These are phyloP conservation scores for Staphylotrichum tortipilum DNA, from an alignment of 495 filamentous ascomycete species.

Conservation along the genomic window DNA sequence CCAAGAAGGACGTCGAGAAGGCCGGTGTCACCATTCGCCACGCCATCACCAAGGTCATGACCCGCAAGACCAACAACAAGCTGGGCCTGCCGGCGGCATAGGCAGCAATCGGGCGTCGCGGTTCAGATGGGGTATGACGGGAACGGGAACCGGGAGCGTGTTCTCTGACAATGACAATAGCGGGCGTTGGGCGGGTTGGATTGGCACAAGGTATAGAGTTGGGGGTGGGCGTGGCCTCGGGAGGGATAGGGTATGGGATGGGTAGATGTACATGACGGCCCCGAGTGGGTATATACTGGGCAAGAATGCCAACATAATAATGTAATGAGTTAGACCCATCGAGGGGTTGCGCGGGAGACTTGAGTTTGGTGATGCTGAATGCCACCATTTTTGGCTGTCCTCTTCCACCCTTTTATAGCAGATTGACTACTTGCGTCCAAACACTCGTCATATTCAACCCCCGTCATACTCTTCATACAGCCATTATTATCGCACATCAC, in stretches of 20 bases:
- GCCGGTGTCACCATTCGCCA: constrained; percentile 81
- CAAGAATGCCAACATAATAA: constrained; percentile 1
- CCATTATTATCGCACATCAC: too few species aligned
- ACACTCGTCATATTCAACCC: too few species aligned
- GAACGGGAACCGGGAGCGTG: too few species aligned
- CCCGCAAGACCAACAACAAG: constrained; percentile 39
- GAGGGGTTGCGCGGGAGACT: neutral
- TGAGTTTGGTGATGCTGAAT: neutral
- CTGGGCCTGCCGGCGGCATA: constrained; percentile 21
- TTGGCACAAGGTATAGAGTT: neutral
- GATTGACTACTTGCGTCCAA: too few species aligned
- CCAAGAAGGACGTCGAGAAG: constrained; percentile 91
- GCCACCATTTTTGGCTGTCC: too few species aligned
- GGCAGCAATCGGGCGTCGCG: neutral
- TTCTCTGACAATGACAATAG: too few species aligned
- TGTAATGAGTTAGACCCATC: neutral
- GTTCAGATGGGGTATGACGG: neutral
- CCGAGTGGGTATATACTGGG: neutral
- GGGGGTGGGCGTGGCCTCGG: neutral
- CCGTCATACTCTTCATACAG: neutral
- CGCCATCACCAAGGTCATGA: constrained; percentile 83
- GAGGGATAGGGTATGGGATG: neutral
- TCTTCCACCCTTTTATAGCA: too few species aligned
- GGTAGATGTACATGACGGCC: neutral
- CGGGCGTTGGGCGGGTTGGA: neutral